phyloP scores from a whole-genome alignment of 2,329 filamentous ascomycete genomes.

The Harringtonia lauricola region DNA sequence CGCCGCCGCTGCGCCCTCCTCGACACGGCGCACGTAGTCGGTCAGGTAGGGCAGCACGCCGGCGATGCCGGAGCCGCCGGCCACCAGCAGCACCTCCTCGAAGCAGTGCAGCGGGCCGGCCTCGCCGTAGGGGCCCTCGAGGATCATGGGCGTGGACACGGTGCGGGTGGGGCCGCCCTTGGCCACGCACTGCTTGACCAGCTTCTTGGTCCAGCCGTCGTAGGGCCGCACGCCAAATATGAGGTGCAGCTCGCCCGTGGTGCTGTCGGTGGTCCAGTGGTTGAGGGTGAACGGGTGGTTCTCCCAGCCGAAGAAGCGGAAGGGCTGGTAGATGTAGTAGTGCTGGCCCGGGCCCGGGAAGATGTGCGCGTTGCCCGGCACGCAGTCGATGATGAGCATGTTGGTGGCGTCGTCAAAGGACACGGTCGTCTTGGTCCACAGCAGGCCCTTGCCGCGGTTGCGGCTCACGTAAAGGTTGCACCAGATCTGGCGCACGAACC shows the following conservation, averaged over 20 bases:
- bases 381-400: conserved; percentile 8
- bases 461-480: conserved; percentile 22
- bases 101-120: conserved; percentile 9
- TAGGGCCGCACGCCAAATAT: conserved; percentile 11
- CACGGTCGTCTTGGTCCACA: conserved; percentile 5
- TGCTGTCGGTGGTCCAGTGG: not conserved
- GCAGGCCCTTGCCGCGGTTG: conserved; percentile 2
- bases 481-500: conserved; percentile 28
- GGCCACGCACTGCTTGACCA: conserved; percentile 7
- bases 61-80: conserved; percentile 13
- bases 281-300: conserved; percentile 39
- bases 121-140: conserved; percentile 14
- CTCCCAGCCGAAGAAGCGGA: conserved; percentile 31
- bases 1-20: not conserved
- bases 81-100: conserved; percentile 11
- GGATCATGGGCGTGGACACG: conserved; percentile 5
- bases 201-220: conserved; percentile 13
- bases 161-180: conserved; percentile 2
- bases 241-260: conserved; percentile 5
- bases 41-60: conserved; percentile 9
- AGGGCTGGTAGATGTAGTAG: conserved; percentile 33
- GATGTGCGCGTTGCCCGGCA: conserved; percentile 4
- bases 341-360: conserved; percentile 27
- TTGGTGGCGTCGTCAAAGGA: conserved; percentile 7
- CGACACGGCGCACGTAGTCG: conserved; percentile 9